Base-by-base conservation (phyloP, 1,139 yeast genomes). In the Geotrichum aggregatum region DNA sequence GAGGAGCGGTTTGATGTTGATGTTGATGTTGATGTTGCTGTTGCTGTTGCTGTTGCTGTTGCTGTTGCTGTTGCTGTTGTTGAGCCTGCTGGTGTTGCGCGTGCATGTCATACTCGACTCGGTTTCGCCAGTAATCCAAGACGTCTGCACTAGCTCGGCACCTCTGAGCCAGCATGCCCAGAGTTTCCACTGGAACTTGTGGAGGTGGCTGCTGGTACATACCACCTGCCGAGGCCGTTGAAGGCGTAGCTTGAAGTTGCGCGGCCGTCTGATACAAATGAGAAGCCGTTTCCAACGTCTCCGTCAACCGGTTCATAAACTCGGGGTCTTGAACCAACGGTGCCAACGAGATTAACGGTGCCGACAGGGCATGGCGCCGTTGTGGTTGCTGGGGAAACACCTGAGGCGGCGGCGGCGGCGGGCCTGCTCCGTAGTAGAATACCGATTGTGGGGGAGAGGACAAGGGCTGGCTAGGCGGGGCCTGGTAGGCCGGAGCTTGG, bases 71-170 rank as follows among this genome's bases (percentile, higher is more conserved):
- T 16, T n/a, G 43, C 21, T 30, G 42, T 5, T 43, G 44, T n/a
- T 36, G 46, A 14, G 19, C 43, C 21, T 34, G 36, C 16, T n/a
- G 21, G 21, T 33, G 40, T 10, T 44, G 19, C 33, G 22, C 26
- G 3, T 33, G 31, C 3, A n/a, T n/a, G n/a, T 34, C 41, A 22
- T 33, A 34, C 22, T 44, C 34, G 3, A 44, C 41, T 8, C 47
- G 26, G 19, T 34, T 21, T 7, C 52, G 40, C 36, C 49, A 43
- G 35, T 50, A 50, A 26, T 50, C 54, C 24, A 50, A 28, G 11
- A 50, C 35, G 19, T 50, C 50, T 13, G 54, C 54, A n/a, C 50
- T 42, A 11, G 50, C 44, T 28, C 54, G 26, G 21, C 49, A 49
- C 24, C 50, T 30, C 36, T 50, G 49, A 11, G 50, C 43, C 26